Evolutionary conservation across 108 stramenopile species (phyloP).

Genomic region (Cyclostephanos tholiformis): DNA sequence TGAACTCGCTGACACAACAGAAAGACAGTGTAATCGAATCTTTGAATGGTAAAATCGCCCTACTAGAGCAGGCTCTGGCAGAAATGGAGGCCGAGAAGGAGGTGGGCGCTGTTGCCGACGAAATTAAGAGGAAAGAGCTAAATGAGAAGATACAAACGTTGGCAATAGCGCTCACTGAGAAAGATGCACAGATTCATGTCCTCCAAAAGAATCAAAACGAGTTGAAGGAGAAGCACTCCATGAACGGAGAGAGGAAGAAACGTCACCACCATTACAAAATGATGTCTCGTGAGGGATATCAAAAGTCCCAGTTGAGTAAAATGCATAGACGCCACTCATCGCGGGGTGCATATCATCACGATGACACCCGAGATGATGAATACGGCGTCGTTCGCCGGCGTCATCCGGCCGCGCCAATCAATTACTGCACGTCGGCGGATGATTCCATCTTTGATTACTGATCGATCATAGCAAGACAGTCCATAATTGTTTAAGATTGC

Average conservation of each 20-base stretch:
- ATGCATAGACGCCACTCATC: background rate
- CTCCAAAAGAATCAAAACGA: slow-evolving; percentile 6
- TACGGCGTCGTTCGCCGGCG: background rate
- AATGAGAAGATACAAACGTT: slow-evolving; percentile 34
- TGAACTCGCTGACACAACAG: slow-evolving; percentile 34
- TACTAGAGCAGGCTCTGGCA: slow-evolving; percentile 30
- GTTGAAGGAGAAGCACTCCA: background rate
- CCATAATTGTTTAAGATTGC: too few relatives aligned
- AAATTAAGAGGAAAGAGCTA: slow-evolving; percentile 18
- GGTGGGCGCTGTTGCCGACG: background rate
- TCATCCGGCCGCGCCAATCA: background rate
- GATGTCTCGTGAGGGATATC: background rate
- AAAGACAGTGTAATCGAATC: slow-evolving; percentile 41
- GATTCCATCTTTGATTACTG: background rate
- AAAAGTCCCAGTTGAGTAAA: background rate
- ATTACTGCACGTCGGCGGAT: background rate
- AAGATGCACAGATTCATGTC: slow-evolving; percentile 22
- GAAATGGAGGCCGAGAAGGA: slow-evolving; percentile 21
- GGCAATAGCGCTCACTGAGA: slow-evolving; percentile 30
- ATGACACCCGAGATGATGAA: slow-evolving; percentile 13
- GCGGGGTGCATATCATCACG: background rate
- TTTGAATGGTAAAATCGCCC: slow-evolving; percentile 31
- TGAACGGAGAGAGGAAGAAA: background rate
- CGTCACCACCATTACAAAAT: background rate
- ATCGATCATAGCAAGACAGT: too few relatives aligned